phyloP scores from a whole-genome alignment of 768 basidiomycete genomes.

The Nidularia pulvinata region DNA sequence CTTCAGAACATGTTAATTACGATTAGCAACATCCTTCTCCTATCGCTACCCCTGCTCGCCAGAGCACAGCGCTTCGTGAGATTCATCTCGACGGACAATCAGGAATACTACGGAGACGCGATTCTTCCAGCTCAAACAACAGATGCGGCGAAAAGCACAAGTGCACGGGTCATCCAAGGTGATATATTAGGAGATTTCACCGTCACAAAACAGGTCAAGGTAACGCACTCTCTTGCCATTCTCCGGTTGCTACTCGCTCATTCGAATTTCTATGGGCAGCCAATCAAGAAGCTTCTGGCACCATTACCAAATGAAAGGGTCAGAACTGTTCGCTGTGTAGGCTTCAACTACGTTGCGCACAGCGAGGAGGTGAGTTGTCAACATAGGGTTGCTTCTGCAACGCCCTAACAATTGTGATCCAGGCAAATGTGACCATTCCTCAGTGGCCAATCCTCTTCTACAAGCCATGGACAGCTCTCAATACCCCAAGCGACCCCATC shows the following conservation, averaged over 20 bases:
- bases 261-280: constrained; percentile 11
- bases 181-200: constrained; percentile 32
- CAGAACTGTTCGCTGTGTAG: constrained; percentile 33
- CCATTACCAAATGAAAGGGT: constrained; percentile 28
- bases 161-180: constrained; percentile 27
- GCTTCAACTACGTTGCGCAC: constrained; percentile 31
- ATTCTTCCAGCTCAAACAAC: constrained; percentile 24
- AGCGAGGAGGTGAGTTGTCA: constrained; percentile 21
- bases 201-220: constrained; percentile 32
- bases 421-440: constrained; percentile 31
- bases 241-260: not conserved
- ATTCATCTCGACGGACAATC: constrained; percentile 33
- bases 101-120: constrained; percentile 35
- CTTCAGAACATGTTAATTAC: not conserved
- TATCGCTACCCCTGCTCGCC: constrained; percentile 13
- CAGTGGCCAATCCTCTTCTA: constrained; percentile 33
- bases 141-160: constrained; percentile 28
- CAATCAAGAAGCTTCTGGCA: constrained; percentile 26
- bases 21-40: not conserved
- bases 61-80: constrained; percentile 33
- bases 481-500: constrained; percentile 30
- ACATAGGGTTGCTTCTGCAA: too few species aligned
- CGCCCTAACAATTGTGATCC: not conserved
- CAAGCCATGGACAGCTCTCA: constrained; percentile 32
- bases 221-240: constrained; percentile 3